Base-by-base conservation (phyloP, 495 filamentous ascomycete species). In the Corynascus novoguineensis region DNA sequence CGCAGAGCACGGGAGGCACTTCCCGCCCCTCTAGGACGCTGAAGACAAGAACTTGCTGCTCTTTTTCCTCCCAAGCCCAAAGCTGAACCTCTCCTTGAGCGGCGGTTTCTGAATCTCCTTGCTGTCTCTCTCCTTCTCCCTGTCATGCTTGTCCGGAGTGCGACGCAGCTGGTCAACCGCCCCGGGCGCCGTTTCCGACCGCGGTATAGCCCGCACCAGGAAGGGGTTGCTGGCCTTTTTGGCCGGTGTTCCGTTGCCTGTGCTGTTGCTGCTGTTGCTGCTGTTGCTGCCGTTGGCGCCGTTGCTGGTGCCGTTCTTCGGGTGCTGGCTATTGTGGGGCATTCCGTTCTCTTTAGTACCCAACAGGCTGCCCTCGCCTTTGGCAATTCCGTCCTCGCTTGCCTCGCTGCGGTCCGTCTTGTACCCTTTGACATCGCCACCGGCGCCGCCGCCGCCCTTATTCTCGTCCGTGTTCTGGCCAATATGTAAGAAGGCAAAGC, bases 51-150 rank as follows among this genome's bases (percentile, higher is more conserved):
- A 67, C 55, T 68, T 65, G 35, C 68, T 69, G 63, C 78, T 81
- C 74, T 84, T 86, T 71, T 84, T 86, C 59, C 76, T 72, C 17
- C 82, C 80, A 48, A 86, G 60, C 53, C 79, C 72, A 54, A 81
- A 81, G 58, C 74, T 83, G 60, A 86, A 83, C 54, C 83, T 70
- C 38, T 75, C 75, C 59, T 76, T 81, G 11, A 75, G 55, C 29
- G 64, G 53, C 28, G 57, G 37, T 19, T 50, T 35, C 21, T 53
- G 19, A 9, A 22, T 47, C 3, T 57, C 45, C 37, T 57, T 57
- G n/a, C n/a, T n/a, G n/a, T 57, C 35, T 6, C 17, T 38, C 15
- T 38, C 35, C 21, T 49, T 49, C 8, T 57, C 45, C 60, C 58
- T 34, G 52, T 40, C 24, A 10, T 41, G 32, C 57, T 62, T 34